Percentiles rank a stretch among this genome's conserved stretches.
phyloP scores from a whole-genome alignment of 2,329 filamentous ascomycete species.

The Fusarium pseudocircinatum region DNA sequence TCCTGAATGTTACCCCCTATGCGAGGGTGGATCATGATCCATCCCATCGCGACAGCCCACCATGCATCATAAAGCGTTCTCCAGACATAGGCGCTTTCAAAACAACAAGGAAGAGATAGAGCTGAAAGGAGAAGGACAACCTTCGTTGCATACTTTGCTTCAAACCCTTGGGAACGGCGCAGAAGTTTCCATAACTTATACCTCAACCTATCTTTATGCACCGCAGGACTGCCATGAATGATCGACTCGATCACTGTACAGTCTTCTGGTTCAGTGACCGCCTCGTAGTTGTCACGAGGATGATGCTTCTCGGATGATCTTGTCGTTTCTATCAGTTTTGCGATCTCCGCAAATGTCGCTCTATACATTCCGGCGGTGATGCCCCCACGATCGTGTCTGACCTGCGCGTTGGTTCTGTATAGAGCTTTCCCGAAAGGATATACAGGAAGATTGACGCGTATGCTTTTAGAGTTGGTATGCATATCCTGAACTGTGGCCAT shows the following conservation, averaged over 20 bases:
- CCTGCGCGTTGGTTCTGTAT: constrained; percentile 64
- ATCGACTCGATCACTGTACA: constrained; percentile 53
- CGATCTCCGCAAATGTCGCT: constrained; percentile 56
- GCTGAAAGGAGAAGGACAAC: constrained; percentile 61
- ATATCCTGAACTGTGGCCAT: constrained; percentile 59
- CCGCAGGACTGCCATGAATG: constrained; percentile 47
- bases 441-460: constrained; percentile 59
- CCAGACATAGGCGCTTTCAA: constrained; percentile 54
- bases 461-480: constrained; percentile 52
- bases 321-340: constrained; percentile 54
- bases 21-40: constrained; percentile 61
- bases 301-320: constrained; percentile 50
- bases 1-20: constrained; percentile 68
- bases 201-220: constrained; percentile 52
- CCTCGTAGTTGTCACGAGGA: constrained; percentile 33
- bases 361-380: constrained; percentile 63
- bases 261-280: constrained; percentile 37
- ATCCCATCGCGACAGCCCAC: constrained; percentile 68
- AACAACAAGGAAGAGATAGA: constrained; percentile 64
- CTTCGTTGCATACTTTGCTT: constrained; percentile 67
- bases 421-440: constrained; percentile 65
- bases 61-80: constrained; percentile 65
- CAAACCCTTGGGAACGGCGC: constrained; percentile 65
- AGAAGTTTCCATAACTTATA: constrained; percentile 60
- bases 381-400: constrained; percentile 67